Conservation (phyloP, 2,329 filamentous ascomycete genomes). For the Cladobotryum mycophilum region DNA sequence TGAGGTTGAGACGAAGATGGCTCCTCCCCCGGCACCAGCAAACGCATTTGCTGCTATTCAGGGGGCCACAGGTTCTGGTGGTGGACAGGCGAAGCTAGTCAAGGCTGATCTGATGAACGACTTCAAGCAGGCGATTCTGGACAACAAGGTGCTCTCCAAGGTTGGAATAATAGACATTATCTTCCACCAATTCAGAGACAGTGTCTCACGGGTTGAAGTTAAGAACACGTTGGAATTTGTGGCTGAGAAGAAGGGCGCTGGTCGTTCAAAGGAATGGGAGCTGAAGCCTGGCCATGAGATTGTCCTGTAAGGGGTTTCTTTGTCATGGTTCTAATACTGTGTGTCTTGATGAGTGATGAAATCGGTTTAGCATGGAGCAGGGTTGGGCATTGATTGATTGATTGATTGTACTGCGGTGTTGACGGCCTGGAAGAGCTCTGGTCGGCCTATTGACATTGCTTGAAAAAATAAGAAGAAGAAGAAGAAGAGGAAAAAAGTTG, state of each 20-base stretch:
- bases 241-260: slow-evolving; percentile 34
- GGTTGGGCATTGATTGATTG: neutral
- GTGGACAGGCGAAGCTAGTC: slow-evolving; percentile 25
- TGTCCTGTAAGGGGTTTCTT: slow-evolving; percentile 16
- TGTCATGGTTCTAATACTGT: neutral
- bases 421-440: no score
- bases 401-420: neutral
- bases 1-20: slow-evolving; percentile 22
- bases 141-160: slow-evolving; percentile 35
- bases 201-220: slow-evolving; percentile 33
- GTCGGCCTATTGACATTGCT: no score
- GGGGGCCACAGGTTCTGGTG: slow-evolving; percentile 11
- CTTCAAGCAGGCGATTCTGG: slow-evolving; percentile 36
- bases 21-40: slow-evolving; percentile 26
- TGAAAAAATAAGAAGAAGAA: no score
- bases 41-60: slow-evolving; percentile 34
- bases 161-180: slow-evolving; percentile 36
- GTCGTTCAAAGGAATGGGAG: slow-evolving; percentile 33
- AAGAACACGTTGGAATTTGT: slow-evolving; percentile 37
- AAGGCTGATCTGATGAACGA: slow-evolving; percentile 35
- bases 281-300: slow-evolving; percentile 35
- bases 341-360: slow-evolving; percentile 11
- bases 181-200: slow-evolving; percentile 32
- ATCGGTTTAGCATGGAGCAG: slow-evolving; percentile 10
- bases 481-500: no score